A percentile compares a stretch with the other conserved stretches of the same genome.
Evolutionary conservation across 306 rosid species (phyloP).

Genomic region (Dalbergia cultrata): DNA sequence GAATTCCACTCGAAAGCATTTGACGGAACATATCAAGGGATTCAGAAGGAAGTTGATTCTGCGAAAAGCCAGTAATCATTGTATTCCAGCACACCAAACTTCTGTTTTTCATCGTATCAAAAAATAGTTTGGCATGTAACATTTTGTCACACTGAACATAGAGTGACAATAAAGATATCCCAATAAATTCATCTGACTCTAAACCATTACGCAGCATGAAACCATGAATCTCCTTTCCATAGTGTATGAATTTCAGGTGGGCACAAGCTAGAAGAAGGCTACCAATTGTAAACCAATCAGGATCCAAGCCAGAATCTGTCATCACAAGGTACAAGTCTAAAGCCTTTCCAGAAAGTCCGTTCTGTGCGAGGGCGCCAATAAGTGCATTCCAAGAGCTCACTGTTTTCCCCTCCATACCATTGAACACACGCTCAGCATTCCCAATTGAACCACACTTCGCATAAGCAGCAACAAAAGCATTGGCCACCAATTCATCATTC

Average conservation of each 20-base stretch:
- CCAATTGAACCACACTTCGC: constrained; percentile 67
- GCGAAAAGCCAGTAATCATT: constrained; percentile 72
- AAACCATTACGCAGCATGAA: constrained; percentile 71
- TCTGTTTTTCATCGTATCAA: constrained; percentile 58
- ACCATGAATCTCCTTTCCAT: constrained; percentile 78
- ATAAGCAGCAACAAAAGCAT: constrained; percentile 78
- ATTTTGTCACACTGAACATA: constrained; percentile 63
- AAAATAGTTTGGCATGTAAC: constrained; percentile 56
- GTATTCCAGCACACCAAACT: constrained; percentile 76
- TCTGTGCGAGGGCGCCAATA: constrained; percentile 72
- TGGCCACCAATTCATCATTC: constrained; percentile 67
- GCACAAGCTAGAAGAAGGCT: constrained; percentile 81
- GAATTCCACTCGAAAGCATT: constrained; percentile 61
- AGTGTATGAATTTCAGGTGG: constrained; percentile 51
- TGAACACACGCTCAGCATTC: constrained; percentile 68
- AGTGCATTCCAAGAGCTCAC: constrained; percentile 89
- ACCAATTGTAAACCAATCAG: constrained; percentile 69
- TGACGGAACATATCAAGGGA: constrained; percentile 68
- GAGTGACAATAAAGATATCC: constrained; percentile 70
- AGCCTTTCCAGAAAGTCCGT: constrained; percentile 76
- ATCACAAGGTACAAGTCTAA: constrained; percentile 70
- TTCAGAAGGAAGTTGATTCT: constrained; percentile 69
- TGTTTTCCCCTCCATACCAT: constrained; percentile 58
- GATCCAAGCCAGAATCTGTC: constrained; percentile 63
- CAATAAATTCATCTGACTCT: constrained; percentile 71